Evolutionary conservation across 306 rosid species (phyloP).

Genomic region (Chamaecrista fasciculata): DNA sequence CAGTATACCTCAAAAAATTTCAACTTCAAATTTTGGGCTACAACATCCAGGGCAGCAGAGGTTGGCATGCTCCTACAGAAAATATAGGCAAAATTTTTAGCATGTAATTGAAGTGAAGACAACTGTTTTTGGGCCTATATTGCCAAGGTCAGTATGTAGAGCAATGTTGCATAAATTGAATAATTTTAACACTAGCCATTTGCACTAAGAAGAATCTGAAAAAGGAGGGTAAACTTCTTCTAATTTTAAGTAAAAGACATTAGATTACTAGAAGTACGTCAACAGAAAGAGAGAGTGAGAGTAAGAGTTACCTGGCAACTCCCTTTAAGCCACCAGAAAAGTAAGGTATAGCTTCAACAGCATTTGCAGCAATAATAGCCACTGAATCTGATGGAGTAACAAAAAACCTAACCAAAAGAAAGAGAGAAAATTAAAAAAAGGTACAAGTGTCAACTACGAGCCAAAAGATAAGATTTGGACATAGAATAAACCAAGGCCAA

Average conservation of each 20-base stretch:
- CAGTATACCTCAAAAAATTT: slow-evolving; percentile 88
- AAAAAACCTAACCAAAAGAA: slow-evolving; percentile 59
- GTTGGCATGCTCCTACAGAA: slow-evolving; percentile 98
- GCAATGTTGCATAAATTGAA: background rate
- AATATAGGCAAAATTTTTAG: slow-evolving; percentile 13
- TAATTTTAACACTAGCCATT: background rate
- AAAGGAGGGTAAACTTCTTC: background rate
- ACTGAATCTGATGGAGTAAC: slow-evolving; percentile 99
- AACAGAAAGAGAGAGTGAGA: background rate
- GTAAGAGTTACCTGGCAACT: slow-evolving; percentile 76
- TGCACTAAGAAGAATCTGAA: background rate
- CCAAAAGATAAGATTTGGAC: slow-evolving; percentile 19
- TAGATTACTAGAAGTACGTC: background rate
- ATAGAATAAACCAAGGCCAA: background rate
- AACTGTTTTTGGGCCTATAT: background rate
- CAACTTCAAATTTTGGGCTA: slow-evolving; percentile 84
- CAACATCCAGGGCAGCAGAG: slow-evolving; percentile 99
- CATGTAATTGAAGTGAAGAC: background rate
- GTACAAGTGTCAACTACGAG: slow-evolving; percentile 9
- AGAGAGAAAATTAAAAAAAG: background rate
- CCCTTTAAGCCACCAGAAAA: slow-evolving; percentile 93
- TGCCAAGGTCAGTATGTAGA: background rate
- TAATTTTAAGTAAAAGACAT: background rate
- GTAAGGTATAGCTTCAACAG: slow-evolving; percentile 95
- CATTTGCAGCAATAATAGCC: slow-evolving; percentile 99